phyloP scores from a whole-genome alignment of 1,284 basidiomycete species.

The Cronartium quercuum region DNA sequence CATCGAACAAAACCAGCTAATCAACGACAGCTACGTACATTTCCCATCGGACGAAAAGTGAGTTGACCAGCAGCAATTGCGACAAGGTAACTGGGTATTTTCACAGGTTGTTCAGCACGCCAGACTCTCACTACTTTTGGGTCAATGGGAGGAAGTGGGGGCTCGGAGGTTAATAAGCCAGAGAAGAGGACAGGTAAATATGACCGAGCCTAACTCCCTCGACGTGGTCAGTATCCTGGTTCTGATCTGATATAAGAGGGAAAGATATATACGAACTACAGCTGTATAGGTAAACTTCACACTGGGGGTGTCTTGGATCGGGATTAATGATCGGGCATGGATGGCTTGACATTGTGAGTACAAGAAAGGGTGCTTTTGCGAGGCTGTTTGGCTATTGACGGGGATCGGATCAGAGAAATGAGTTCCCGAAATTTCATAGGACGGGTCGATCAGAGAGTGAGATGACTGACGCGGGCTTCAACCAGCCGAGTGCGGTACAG shows the following conservation, averaged over 20 bases:
- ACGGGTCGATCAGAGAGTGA: background rate
- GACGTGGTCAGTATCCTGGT: background rate
- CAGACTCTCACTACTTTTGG: conserved; percentile 56
- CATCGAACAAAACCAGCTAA: background rate
- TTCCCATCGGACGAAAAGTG: conserved; percentile 54
- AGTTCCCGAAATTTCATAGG: background rate
- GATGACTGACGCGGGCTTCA: conserved; percentile 65
- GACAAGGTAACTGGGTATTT: conserved; percentile 38
- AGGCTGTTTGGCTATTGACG: conserved; percentile 71
- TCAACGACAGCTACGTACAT: background rate
- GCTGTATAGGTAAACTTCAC: conserved; percentile 61
- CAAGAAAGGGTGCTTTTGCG: conserved; percentile 75
- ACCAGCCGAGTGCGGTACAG: conserved; percentile 87
- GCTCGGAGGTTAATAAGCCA: conserved; percentile 57
- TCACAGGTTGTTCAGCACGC: conserved; percentile 40
- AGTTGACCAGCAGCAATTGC: conserved; percentile 37
- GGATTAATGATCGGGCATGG: conserved; percentile 71
- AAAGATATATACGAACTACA: conserved; percentile 52
- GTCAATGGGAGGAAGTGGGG: conserved; percentile 55
- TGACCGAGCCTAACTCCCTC: conserved; percentile 51
- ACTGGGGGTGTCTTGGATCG: conserved; percentile 63
- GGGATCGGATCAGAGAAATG: too few relatives aligned
- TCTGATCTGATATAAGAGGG: background rate
- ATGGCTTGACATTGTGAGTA: conserved; percentile 95
- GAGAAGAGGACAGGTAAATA: conserved; percentile 76